These are phyloP conservation scores for Colletotrichum tropicicola DNA, from an alignment of 2,329 filamentous ascomycete species.

Conservation along the genomic window DNA sequence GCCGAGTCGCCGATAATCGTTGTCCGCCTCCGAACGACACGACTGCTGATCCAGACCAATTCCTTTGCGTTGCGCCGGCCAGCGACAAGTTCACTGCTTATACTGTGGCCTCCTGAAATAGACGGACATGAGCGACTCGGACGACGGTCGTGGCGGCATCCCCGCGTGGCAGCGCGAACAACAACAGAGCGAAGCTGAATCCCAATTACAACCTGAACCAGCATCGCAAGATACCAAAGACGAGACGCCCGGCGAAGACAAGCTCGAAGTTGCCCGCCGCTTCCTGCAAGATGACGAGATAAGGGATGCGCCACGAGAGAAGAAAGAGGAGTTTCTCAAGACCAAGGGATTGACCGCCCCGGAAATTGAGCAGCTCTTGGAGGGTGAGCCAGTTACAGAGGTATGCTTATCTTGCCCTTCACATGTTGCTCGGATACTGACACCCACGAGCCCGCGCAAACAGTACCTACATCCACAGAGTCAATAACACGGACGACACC, in stretches of 20 bases:
- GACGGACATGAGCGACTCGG: conserved; percentile 42
- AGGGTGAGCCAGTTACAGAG: conserved; percentile 30
- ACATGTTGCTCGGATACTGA: conserved; percentile 6
- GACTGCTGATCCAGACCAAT: background rate
- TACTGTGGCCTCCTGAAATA: background rate
- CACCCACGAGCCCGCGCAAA: background rate
- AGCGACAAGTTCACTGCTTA: background rate
- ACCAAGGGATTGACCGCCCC: conserved; percentile 76
- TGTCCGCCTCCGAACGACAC: background rate
- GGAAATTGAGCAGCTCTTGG: conserved; percentile 75
- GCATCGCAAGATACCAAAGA: conserved; percentile 15
- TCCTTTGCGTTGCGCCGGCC: background rate
- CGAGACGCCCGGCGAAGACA: conserved; percentile 35
- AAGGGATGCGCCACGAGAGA: conserved; percentile 71
- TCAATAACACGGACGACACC: conserved; percentile 8
- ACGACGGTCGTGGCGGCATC: conserved; percentile 37
- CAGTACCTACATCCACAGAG: conserved; percentile 12
- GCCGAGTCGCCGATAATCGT: conserved; percentile 16
- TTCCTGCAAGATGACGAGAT: conserved; percentile 83
- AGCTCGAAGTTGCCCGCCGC: conserved; percentile 71
- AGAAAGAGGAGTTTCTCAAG: conserved; percentile 80
- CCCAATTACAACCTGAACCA: background rate
- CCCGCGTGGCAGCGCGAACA: conserved; percentile 42
- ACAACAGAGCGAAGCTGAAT: conserved; percentile 9
- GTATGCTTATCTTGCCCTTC: background rate